Evolutionary conservation across 192 early-diverging fungal genomes (phyloP).

Genomic region (Funneliformis mosseae): DNA sequence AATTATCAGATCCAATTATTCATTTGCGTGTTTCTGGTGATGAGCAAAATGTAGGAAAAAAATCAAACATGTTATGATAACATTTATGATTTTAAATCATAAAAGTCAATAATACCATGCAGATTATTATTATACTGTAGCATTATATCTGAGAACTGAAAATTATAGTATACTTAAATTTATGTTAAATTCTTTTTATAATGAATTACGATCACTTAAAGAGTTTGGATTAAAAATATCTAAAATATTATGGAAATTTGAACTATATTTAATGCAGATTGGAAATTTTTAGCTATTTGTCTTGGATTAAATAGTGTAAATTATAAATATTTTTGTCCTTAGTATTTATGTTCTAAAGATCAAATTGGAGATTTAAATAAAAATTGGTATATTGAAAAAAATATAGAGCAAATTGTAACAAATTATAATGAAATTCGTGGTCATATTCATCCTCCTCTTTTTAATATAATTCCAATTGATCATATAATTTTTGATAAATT

Average conservation of each 20-base stretch:
- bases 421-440: not conserved
- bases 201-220: not conserved
- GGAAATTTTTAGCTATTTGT: conserved; percentile 11
- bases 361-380: not conserved
- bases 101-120: not conserved
- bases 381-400: conserved; percentile 4
- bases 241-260: conserved; percentile 1
- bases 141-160: not conserved
- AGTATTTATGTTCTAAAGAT: not conserved
- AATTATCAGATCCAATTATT: conserved; percentile 11
- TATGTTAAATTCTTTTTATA: not conserved
- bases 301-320: not conserved
- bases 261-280: conserved; percentile 12
- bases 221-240: not conserved
- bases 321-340: not conserved
- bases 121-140: conserved; percentile 19
- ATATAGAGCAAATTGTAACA: not conserved
- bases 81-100: conserved; percentile 15
- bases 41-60: not conserved
- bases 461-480: conserved; percentile 5
- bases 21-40: not conserved
- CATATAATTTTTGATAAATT: conserved; percentile 2
- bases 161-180: not conserved
- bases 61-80: conserved; percentile 15
- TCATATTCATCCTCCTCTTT: not conserved